These are phyloP conservation scores for Plasmopara viticola DNA, from an alignment of 352 stramenopile species.

Conservation along the genomic window DNA sequence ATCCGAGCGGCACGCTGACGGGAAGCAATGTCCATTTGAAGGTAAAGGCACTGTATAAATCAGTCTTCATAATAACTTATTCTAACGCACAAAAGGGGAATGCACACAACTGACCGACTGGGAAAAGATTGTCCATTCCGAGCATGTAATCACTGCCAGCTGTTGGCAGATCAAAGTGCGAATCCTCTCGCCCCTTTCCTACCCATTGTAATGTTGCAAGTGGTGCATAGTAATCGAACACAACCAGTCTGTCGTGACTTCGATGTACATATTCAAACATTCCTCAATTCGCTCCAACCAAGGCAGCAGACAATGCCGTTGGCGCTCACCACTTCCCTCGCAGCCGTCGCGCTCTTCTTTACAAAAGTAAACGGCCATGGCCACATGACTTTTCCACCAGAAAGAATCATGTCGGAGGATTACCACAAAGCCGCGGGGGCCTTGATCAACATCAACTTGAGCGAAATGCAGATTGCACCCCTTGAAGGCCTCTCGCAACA, in stretches of 20 bases:
- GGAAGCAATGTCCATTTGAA: too few species aligned
- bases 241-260: not conserved
- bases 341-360: constrained; percentile 4
- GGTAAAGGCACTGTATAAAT: too few species aligned
- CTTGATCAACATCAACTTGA: constrained; percentile 26
- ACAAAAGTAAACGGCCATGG: constrained; percentile 5
- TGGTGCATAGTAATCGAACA: constrained; percentile 7
- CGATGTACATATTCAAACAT: constrained; percentile 3
- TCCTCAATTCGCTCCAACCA: constrained; percentile 18
- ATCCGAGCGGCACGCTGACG: too few species aligned
- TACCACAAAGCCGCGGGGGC: constrained; percentile 25
- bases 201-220: too few species aligned
- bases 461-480: constrained; percentile 26
- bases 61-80: too few species aligned
- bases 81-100: too few species aligned
- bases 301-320: constrained; percentile 25
- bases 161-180: too few species aligned
- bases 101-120: too few species aligned
- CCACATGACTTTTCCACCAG: constrained; percentile 4
- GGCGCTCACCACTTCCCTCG: constrained; percentile 6
- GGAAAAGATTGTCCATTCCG: too few species aligned
- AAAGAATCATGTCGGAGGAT: constrained; percentile 18
- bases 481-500: constrained; percentile 23
- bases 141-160: too few species aligned
- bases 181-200: too few species aligned